A percentile compares a stretch with the other conserved stretches of the same genome.
These are phyloP conservation scores for Onygenales sp. DNA, from an alignment of 2,329 filamentous ascomycete species.

Conservation along the genomic window DNA sequence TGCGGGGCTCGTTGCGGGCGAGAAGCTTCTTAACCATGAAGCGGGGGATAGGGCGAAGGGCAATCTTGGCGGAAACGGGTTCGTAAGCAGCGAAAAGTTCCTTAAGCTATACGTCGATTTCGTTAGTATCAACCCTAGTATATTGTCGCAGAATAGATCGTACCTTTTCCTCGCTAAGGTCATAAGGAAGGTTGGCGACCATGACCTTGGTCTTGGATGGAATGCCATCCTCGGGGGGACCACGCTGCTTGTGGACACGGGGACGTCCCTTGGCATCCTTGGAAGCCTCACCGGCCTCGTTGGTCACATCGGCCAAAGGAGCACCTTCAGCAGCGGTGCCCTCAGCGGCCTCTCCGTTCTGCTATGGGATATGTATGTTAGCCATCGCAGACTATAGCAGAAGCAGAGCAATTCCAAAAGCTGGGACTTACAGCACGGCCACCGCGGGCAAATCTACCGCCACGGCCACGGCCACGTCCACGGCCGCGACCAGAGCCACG, in stretches of 20 bases:
- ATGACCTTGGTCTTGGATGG: slow-evolving; percentile 99
- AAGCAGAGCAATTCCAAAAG: not conserved
- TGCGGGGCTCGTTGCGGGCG: slow-evolving; percentile 93
- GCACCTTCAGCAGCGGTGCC: slow-evolving; percentile 43
- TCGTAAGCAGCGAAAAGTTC: slow-evolving; percentile 92
- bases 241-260: slow-evolving; percentile 67
- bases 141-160: slow-evolving; percentile 16
- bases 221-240: slow-evolving; percentile 92
- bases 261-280: slow-evolving; percentile 33
- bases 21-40: slow-evolving; percentile 99
- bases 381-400: not conserved
- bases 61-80: slow-evolving; percentile 93
- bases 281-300: slow-evolving; percentile 22
- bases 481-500: slow-evolving; percentile 50
- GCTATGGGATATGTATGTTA: slow-evolving; percentile 1
- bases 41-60: slow-evolving; percentile 92
- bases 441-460: slow-evolving; percentile 57
- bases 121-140: slow-evolving; percentile 17
- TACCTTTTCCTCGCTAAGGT: slow-evolving; percentile 95
- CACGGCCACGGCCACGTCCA: slow-evolving; percentile 51
- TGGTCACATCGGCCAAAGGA: slow-evolving; percentile 53
- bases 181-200: slow-evolving; percentile 98
- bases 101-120: slow-evolving; percentile 59
- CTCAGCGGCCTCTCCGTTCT: slow-evolving; percentile 28
- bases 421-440: slow-evolving; percentile 52